Conservation (phyloP, 2,329 filamentous ascomycete species). For the Penicillium crustosum region DNA sequence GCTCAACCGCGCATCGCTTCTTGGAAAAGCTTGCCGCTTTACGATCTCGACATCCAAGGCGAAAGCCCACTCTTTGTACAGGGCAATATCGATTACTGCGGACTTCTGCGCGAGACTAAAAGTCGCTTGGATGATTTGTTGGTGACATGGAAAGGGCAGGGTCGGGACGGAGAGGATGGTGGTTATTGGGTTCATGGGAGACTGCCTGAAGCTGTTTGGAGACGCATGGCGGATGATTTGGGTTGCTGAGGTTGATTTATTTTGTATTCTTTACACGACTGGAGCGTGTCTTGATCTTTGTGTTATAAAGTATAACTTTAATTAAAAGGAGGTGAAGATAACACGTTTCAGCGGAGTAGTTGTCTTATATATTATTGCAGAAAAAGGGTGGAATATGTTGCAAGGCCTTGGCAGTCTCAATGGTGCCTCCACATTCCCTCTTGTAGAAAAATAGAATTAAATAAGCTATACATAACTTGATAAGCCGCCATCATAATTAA, state of each 20-base stretch:
- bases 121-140: slow-evolving; percentile 7
- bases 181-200: slow-evolving; percentile 10
- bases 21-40: slow-evolving; percentile 8
- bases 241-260: background rate
- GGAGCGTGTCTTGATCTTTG: background rate
- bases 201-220: slow-evolving; percentile 7
- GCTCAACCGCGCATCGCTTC: slow-evolving; percentile 7
- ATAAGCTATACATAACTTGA: background rate
- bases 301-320: background rate
- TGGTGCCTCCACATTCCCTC: background rate
- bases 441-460: background rate
- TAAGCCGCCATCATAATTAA: background rate
- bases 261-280: background rate
- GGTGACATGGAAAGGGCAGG: slow-evolving; percentile 8
- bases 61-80: slow-evolving; percentile 7
- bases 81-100: slow-evolving; percentile 8
- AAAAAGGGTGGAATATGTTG: background rate
- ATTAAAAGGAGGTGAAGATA: background rate
- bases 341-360: too few species aligned
- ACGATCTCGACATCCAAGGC: slow-evolving; percentile 6
- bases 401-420: background rate
- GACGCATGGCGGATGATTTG: slow-evolving; percentile 2
- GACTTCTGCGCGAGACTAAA: slow-evolving; percentile 3
- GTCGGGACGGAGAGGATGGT: background rate
- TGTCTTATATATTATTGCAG: background rate